Base-by-base conservation (phyloP, 78 protist species). In the Chrysochromulina parva region DNA sequence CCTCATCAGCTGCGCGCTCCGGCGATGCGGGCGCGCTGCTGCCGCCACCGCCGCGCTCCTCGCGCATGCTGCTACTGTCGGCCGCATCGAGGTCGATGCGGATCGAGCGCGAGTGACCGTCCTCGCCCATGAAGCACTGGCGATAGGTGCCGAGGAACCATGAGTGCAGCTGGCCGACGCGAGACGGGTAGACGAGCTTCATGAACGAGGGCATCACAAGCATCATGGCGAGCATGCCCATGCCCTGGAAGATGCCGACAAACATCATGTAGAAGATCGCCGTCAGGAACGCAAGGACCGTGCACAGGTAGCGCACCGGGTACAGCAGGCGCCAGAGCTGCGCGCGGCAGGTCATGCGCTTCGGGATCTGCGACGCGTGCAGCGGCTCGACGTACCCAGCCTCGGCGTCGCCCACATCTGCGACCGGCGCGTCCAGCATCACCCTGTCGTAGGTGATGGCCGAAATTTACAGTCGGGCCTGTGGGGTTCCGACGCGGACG, bases 51-150 rank as follows among this genome's bases (percentile, higher is more conserved):
- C 62, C 62, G 62, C 9, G 22, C 22, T 13, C 14, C 62, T 7
- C n/a, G 28, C 71, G 71, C 28, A 7, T 19, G 71, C 71, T 17
- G 28, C 71, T 65, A 7, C 2, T 65, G 28, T 17, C 9, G 71
- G 28, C 26, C 13, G 82, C 82, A 55, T 48, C 13, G 14, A 48
- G n/a, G 19, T 74, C 58, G 22, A 78, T 62, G 26, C 62, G 38
- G 50, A 53, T 53, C 48, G 86, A 50, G 86, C 86, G 86, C 57
- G 86, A 78, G 86, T 78, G 86, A 26, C 13, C 26, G 48, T 10
- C 24, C 14, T 1, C 0, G 48, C 62, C 48, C 20, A 17, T 6
- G 24, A 13, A 9, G 50, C 47, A 13, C 3, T 9, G 1, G 55
- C 26, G 82, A 20, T 20, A 13, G 19, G 6, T 14, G 52, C 47